phyloP scores from a whole-genome alignment of 2,329 filamentous ascomycete genomes.

The Penicillium thymicola region DNA sequence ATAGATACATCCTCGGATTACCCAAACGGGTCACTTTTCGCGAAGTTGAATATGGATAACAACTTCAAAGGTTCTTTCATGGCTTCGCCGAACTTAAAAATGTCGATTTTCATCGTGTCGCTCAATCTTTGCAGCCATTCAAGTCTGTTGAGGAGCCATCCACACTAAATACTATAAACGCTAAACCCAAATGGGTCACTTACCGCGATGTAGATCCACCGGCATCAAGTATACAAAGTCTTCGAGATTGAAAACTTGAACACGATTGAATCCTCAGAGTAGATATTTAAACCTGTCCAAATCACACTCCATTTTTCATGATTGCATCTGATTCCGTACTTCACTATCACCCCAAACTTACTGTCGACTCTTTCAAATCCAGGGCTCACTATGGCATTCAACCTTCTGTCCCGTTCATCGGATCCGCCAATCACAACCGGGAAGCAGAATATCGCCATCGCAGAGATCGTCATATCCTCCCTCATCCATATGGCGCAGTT shows the following conservation, averaged over 20 bases:
- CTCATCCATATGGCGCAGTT: constrained; percentile 22
- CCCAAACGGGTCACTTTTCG: constrained; percentile 16
- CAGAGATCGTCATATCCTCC: constrained; percentile 25
- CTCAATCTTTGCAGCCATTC: not conserved
- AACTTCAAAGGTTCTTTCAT: no score
- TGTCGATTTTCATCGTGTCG: not conserved
- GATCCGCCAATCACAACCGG: constrained; percentile 5
- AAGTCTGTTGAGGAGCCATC: not conserved
- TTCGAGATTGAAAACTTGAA: not conserved
- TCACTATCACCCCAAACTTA: not conserved
- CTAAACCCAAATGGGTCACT: not conserved
- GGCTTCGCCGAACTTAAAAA: not conserved
- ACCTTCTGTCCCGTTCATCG: not conserved
- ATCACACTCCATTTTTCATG: not conserved
- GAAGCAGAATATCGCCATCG: constrained; percentile 21
- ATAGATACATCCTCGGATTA: not conserved
- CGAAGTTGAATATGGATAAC: constrained; percentile 12
- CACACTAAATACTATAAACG: not conserved
- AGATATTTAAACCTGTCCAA: not conserved
- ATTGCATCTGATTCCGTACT: not conserved
- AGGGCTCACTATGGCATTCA: constrained; percentile 2
- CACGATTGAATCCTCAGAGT: not conserved
- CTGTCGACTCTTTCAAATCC: no score
- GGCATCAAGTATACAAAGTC: not conserved
- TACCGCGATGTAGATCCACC: not conserved